These are phyloP conservation scores for Fusarium proliferatum DNA, from an alignment of 2,329 filamentous ascomycete genomes.

Conservation along the genomic window DNA sequence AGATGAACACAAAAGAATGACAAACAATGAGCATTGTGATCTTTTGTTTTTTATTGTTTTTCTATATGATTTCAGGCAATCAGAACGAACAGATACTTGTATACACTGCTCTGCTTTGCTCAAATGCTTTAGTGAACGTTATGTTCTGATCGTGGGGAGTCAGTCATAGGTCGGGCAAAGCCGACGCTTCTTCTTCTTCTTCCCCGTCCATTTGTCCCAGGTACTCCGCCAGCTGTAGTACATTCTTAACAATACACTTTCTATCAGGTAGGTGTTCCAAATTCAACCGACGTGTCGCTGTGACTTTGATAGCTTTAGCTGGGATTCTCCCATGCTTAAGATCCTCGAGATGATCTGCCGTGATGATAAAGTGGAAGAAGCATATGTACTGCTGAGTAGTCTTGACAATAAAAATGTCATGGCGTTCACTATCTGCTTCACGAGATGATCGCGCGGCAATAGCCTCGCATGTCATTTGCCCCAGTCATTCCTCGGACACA, in stretches of 20 bases:
- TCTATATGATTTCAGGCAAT: no score
- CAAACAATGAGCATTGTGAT: no score
- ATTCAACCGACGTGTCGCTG: not conserved
- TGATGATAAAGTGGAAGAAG: not conserved
- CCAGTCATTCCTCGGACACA: not conserved
- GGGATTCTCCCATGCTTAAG: not conserved
- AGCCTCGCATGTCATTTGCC: not conserved
- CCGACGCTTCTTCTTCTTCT: no score
- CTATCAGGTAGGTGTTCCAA: not conserved
- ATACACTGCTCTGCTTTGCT: no score
- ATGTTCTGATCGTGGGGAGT: not conserved
- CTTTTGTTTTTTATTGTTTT: no score
- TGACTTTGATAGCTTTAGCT: fast-evolving
- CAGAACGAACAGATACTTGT: no score
- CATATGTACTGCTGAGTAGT: not conserved
- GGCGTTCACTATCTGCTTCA: fast-evolving
- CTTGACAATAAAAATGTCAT: not conserved
- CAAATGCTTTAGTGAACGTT: no score
- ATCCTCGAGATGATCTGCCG: not conserved
- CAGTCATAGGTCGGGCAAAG: not conserved
- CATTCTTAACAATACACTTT: not conserved
- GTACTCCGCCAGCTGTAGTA: not conserved
- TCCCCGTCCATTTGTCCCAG: no score
- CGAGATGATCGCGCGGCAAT: not conserved
- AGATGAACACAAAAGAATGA: no score